Evolutionary conservation across 2,329 filamentous ascomycete species (phyloP), one percentile per base, ranked within the genome.

Genomic region (Hawksworthiomyces lignivorus): DNA sequence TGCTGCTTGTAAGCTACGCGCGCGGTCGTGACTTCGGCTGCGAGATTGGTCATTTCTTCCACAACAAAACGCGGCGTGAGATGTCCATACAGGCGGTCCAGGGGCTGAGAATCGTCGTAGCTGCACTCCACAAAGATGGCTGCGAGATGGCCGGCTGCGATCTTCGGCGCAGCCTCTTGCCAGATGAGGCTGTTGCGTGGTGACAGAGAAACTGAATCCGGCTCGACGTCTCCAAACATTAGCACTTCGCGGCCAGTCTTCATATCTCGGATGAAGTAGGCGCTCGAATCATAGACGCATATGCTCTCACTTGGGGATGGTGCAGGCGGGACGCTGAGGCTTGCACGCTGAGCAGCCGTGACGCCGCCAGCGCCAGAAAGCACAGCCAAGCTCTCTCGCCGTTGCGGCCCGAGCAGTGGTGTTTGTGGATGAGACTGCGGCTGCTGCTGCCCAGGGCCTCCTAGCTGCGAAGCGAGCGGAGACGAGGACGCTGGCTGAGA

Each of bases 51-150:
- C 45, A 98, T 69, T 61, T 98, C 92, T 34, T 84, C 76, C 19
- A 90, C 77, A 11, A 98, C 64, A 58, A 87, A 92, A 1, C 80
- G 72, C 0, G 92, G 92, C 28, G 87, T 86, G 12, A 98, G 68
- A 54, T 98, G 92, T 0, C 92, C 92, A 50, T 88, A 98, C 0
- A 98, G 70, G 1, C 81, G 76, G 37, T 84, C 80, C 46, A 92
- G 81, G 18, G 77, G 72, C 54, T 88, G 83, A 7, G 77, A 76
- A 59, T 96, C 83, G 47, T 87, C 84, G 60, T 90, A 98, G 48
- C 87, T 94, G 61, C 90, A 97, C 67, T 98, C 92, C 52, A 98
- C 94, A 56, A 97, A 90, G 11, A 98, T 84, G 10, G 83, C 90
- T 0, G 72, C 75, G 1, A 98, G 71, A 4, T 73, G 70, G 2